Base-by-base conservation (phyloP, 2,329 filamentous ascomycete species). In the Fusarium floridanum region DNA sequence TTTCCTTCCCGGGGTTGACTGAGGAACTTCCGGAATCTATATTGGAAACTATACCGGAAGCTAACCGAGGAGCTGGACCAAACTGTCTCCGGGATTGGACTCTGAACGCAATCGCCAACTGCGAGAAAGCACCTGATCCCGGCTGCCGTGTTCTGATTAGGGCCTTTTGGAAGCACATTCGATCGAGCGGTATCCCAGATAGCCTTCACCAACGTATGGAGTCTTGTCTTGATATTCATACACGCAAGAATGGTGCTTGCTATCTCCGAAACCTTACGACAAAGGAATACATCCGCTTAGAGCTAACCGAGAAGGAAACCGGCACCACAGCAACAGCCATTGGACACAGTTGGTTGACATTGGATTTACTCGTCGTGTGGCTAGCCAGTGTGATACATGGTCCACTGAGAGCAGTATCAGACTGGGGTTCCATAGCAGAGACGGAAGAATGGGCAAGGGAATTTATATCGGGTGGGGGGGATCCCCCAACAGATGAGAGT, bases 201-300 rank as follows among this genome's bases (percentile, higher is more conserved):
- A 10, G 24, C 10, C 64, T 66, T 17, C 43, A 61, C n/a, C 3
- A n/a, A 53, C n/a, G 5, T 5, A 41, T 66, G 32, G 55, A 17
- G 9, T 27, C 64, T 1, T 60, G 41, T 45, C 10, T 66, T 41
- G 14, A 17, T 29, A 5, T n/a, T n/a, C 36, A 32, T 7, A 34
- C 12, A 37, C 17, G 9, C 2, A 6, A 22, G 8, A 16, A 22
- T 14, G 34, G 56, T 6, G n/a, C 34, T 14, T 24, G 56, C 41
- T 45, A 61, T 20, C 56, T 66, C 6, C 64, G 64, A 22, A 61
- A 66, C n/a, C 43, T 20, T 11, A 66, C 41, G 1, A 9, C 14
- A 39, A 61, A 53, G n/a, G 64, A 66, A 59, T 66, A 66, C 20
- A 55, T 66, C 17, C 34, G 64, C 10, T 24, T 66, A n/a, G 56